phyloP scores from a whole-genome alignment of 2,329 filamentous ascomycete genomes.

The Keithomyces neogunnii region DNA sequence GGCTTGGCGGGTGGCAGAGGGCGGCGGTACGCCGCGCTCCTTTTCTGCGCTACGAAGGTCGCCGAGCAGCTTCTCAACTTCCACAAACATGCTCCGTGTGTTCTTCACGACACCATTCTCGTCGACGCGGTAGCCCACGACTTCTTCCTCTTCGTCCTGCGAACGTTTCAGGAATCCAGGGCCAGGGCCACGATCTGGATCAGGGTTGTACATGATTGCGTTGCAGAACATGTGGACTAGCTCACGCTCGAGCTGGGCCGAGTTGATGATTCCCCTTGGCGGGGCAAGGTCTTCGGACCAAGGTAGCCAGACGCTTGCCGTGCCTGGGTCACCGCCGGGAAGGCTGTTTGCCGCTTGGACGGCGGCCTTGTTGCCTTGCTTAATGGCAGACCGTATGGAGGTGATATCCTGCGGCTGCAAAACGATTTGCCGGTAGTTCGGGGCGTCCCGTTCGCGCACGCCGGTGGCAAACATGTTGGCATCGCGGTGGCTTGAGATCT shows the following conservation, averaged over 20 bases:
- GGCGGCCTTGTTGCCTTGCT: slow-evolving; percentile 60
- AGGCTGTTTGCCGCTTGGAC: slow-evolving; percentile 52
- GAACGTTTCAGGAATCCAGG: slow-evolving; percentile 45
- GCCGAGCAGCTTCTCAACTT: slow-evolving; percentile 71
- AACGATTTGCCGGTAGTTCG: slow-evolving; percentile 67
- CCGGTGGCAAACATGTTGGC: slow-evolving; percentile 74
- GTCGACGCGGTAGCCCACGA: slow-evolving; percentile 57
- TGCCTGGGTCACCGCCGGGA: slow-evolving; percentile 48
- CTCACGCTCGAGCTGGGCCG: slow-evolving; percentile 84
- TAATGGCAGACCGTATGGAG: slow-evolving; percentile 66
- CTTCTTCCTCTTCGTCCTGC: slow-evolving; percentile 34
- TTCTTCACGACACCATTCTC: slow-evolving; percentile 85
- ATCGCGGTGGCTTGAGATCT: slow-evolving; percentile 67
- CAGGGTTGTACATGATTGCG: slow-evolving; percentile 95
- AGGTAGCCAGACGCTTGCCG: slow-evolving; percentile 54
- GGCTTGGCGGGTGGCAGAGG: slow-evolving; percentile 23
- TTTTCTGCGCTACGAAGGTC: slow-evolving; percentile 69
- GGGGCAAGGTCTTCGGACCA: slow-evolving; percentile 71
- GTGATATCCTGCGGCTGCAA: slow-evolving; percentile 70
- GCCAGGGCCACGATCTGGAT: slow-evolving; percentile 64
- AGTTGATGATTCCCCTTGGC: slow-evolving; percentile 87
- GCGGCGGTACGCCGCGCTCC: slow-evolving; percentile 30
- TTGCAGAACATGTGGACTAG: slow-evolving; percentile 96
- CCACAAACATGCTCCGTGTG: slow-evolving; percentile 80
- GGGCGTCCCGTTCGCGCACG: slow-evolving; percentile 65